Base-by-base conservation (phyloP, 139 green algal species). In the Spirogloea muscicola region DNA sequence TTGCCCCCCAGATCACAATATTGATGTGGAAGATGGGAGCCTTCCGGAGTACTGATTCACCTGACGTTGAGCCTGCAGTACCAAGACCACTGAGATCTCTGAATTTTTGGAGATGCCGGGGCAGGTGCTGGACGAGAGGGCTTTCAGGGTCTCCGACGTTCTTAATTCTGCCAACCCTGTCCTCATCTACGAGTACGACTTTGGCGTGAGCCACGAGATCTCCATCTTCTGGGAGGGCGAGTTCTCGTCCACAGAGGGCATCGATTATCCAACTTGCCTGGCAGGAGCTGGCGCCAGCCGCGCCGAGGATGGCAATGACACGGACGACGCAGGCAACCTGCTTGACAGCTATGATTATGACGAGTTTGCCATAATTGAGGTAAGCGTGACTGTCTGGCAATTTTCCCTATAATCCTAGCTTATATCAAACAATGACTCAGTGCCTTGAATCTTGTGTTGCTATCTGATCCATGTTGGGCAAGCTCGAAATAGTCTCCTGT, bases 131-230 rank as follows among this genome's bases (percentile, higher is more conserved):
- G 70, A 79, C 2, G 58, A 79, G 70, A 58, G 70, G 37, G 70
- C 70, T 39, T 79, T 79, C 58, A 43, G 31, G 2, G 70, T 79
- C 42, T 9, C 38, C 1, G 61, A 77, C 10, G 61, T 76, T 2
- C 31, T 79, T 7, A 38, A 38, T 7, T 27, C 13, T 36, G 39
- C 31, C 3, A 39, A 21, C 25, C 70, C 46, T 1, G 25, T 71
- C 38, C 58, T 79, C 7, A 18, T 79, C 4, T 79, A 79, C 61
- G 63, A 79, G 70, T 75, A 79, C 43, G 70, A 79, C 58, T 79
- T 79, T 25, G 27, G 41, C 0, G 46, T 75, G 29, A 78, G 70
- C 61, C 57, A 79, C 70, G 70, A 79, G 51, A 34, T 79, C 36
- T 41, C 59, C 37, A 66, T 78, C 44, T 38, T 61, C 34, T 78